Percentiles rank a stretch among this genome's conserved stretches.
Conservation (phyloP, 805 yeast species). For the Sungouiozyma ichnusensis region DNA sequence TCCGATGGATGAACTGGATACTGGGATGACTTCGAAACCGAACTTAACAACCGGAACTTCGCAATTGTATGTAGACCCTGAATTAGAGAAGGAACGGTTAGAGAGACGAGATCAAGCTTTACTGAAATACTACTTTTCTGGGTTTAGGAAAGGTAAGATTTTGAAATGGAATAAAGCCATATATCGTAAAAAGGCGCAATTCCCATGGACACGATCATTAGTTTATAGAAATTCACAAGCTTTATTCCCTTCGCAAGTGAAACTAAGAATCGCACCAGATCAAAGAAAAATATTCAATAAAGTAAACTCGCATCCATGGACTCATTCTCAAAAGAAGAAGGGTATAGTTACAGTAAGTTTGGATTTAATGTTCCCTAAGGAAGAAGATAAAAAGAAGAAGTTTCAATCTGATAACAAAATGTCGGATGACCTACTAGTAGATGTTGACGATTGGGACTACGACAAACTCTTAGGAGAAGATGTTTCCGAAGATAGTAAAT, state of each 20-base stretch:
- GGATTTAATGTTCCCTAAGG: conserved; percentile 15
- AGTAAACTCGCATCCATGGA: conserved; percentile 1
- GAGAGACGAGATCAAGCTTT: conserved; percentile 27
- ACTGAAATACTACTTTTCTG: conserved; percentile 44
- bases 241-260: conserved; percentile 42
- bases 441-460: conserved; percentile 75
- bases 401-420: conserved; percentile 21
- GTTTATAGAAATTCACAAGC: conserved; percentile 7
- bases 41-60: neutral
- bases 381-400: conserved; percentile 12
- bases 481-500: neutral
- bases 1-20: conserved; percentile 8
- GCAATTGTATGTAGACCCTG: conserved; percentile 1
- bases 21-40: neutral
- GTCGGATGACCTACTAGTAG: conserved; percentile 47
- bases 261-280: conserved; percentile 46
- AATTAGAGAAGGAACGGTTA: conserved; percentile 8
- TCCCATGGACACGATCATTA: conserved; percentile 31
- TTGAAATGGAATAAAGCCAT: conserved; percentile 47
- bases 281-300: conserved; percentile 37
- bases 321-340: conserved; percentile 6
- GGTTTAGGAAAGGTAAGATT: conserved; percentile 38
- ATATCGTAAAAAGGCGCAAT: conserved; percentile 38
- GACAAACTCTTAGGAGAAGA: conserved; percentile 38
- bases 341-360: conserved; percentile 16